phyloP scores from a whole-genome alignment of 495 filamentous ascomycete genomes.

The Penicillium roqueforti region DNA sequence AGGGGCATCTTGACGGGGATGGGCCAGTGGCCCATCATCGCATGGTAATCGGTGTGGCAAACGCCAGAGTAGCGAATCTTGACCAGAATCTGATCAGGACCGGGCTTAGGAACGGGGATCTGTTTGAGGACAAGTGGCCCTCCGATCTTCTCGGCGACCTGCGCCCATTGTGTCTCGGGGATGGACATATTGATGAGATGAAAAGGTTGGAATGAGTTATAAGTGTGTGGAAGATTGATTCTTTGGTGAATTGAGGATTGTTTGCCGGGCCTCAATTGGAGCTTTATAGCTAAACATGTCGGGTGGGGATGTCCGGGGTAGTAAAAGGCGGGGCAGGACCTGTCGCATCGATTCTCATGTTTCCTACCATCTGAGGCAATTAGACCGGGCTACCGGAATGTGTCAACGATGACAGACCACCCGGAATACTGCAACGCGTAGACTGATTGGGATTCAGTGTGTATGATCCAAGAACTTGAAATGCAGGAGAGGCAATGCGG shows the following conservation, averaged over 20 bases:
- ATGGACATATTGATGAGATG: constrained; percentile 29
- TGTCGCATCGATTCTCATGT: not conserved
- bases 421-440: not conserved
- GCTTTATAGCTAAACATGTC: not conserved
- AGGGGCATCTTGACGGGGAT: constrained; percentile 72
- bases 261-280: not conserved
- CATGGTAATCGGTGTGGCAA: constrained; percentile 83
- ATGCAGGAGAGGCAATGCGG: not conserved
- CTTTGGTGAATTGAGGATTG: not conserved
- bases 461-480: not conserved
- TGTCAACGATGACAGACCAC: not conserved
- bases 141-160: constrained; percentile 73
- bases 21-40: constrained; percentile 84
- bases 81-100: constrained; percentile 79
- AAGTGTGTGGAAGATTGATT: not conserved
- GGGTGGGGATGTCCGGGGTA: not conserved
- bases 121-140: constrained; percentile 73
- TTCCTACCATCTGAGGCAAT: not conserved
- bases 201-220: too few species aligned
- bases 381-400: not conserved
- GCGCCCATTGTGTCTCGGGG: constrained; percentile 77
- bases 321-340: not conserved
- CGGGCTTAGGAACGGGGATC: constrained; percentile 71
- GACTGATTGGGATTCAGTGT: not conserved
- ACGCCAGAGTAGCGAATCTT: constrained; percentile 89